Conservation (phyloP, 208 protist species). For the Novymonas esmeraldas region DNA sequence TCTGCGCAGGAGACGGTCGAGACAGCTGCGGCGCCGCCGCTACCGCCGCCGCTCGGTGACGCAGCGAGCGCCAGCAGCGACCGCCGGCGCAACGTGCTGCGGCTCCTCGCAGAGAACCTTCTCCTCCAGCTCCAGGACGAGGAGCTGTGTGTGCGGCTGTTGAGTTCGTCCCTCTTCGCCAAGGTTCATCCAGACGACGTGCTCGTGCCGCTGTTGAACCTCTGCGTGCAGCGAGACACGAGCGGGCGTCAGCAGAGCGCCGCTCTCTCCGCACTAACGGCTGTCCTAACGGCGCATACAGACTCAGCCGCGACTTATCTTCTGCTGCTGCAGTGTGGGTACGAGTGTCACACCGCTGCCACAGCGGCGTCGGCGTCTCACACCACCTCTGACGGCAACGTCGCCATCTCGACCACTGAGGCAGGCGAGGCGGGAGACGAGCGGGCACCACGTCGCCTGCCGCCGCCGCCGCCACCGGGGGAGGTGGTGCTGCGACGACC, state of each 20-base stretch:
- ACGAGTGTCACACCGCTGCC: conserved; percentile 2
- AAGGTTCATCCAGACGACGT: conserved; percentile 83
- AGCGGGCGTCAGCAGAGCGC: conserved; percentile 56
- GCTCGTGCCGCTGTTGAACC: conserved; percentile 59
- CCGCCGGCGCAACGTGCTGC: conserved; percentile 56
- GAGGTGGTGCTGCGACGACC: conserved; percentile 7
- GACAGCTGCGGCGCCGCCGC: neutral
- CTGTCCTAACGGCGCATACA: conserved; percentile 59
- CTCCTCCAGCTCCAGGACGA: conserved; percentile 77
- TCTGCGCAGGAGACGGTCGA: neutral
- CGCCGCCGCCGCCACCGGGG: too few species aligned
- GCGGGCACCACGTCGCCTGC: too few species aligned
- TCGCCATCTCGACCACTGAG: too few species aligned
- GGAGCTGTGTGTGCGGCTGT: conserved; percentile 71
- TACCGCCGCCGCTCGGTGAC: neutral
- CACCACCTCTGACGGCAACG: neutral
- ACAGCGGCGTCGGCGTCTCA: too few species aligned
- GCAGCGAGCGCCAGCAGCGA: neutral
- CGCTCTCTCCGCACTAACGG: conserved; percentile 42
- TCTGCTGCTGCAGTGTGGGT: conserved; percentile 18
- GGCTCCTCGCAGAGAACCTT: conserved; percentile 73
- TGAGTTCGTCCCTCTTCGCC: conserved; percentile 69
- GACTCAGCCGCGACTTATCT: conserved; percentile 24
- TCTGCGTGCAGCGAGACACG: conserved; percentile 53
- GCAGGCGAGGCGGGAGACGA: too few species aligned